Evolutionary conservation across 1,139 yeast species (phyloP).

Genomic region (Hansenula anomala): DNA sequence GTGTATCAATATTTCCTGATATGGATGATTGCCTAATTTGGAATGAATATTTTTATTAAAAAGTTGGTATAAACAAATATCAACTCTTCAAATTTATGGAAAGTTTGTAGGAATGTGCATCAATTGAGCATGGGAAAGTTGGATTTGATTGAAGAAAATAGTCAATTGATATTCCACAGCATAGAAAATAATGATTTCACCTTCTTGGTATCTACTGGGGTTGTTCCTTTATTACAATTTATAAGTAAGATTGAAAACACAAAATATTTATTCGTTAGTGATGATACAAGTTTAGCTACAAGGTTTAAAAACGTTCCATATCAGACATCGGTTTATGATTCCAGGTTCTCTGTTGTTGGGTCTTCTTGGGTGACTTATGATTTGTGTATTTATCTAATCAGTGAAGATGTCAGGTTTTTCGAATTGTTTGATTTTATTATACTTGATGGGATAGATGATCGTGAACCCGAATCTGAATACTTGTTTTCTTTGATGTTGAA

Average conservation of each 20-base stretch:
- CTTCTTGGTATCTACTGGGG: not conserved
- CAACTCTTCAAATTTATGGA: not conserved
- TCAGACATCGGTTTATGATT: conserved; percentile 2
- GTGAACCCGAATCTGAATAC: conserved; percentile 8
- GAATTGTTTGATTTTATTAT: conserved; percentile 10
- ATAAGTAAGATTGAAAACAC: not conserved
- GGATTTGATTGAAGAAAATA: conserved; percentile 1
- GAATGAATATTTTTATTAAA: too few relatives aligned
- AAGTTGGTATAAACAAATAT: not conserved
- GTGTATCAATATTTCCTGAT: too few relatives aligned
- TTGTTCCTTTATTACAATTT: not conserved
- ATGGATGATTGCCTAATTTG: not conserved
- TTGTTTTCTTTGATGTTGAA: conserved; percentile 8
- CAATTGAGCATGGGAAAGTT: not conserved
- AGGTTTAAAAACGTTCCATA: not conserved
- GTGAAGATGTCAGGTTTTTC: not conserved
- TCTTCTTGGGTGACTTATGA: conserved; percentile 6
- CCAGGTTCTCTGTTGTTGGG: not conserved
- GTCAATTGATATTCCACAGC: not conserved
- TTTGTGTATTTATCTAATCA: conserved; percentile 2
- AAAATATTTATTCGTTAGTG: conserved; percentile 1
- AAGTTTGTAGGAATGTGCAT: not conserved
- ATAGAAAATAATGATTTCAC: conserved; percentile 3
- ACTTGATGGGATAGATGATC: conserved; percentile 11
- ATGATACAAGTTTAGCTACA: not conserved